Percentiles rank a stretch among this genome's conserved stretches.
Evolutionary conservation across 768 basidiomycete genomes (phyloP).

Genomic region (Jaapia argillacea): DNA sequence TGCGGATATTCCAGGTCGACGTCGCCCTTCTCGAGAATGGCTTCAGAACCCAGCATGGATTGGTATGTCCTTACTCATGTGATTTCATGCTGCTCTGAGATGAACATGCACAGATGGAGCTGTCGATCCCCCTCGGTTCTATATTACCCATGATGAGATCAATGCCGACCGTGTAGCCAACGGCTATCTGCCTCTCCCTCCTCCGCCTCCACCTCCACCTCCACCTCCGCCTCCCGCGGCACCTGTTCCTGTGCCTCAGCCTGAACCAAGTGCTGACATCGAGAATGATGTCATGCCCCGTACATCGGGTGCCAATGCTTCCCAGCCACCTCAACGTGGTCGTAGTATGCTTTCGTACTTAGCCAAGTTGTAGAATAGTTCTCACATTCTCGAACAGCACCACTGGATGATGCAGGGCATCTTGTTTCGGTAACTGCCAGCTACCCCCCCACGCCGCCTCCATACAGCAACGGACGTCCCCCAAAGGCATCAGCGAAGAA

Average conservation of each 20-base stretch:
- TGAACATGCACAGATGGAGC: not conserved
- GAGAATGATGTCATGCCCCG: not conserved
- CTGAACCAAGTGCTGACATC: not conserved
- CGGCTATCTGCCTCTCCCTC: not conserved
- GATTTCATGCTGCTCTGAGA: not conserved
- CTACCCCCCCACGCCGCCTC: not conserved
- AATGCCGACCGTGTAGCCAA: not conserved
- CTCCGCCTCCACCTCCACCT: not conserved
- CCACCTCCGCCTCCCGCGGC: not conserved
- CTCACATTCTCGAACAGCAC: no score
- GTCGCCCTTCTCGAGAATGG: conserved; percentile 1
- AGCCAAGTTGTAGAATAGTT: no score
- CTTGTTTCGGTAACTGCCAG: no score
- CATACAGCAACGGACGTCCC: not conserved
- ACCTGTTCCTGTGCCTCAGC: not conserved
- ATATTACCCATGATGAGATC: not conserved
- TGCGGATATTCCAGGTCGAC: no score
- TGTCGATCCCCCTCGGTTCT: conserved; percentile 3
- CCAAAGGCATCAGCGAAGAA: not conserved
- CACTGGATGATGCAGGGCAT: no score
- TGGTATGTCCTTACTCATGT: not conserved
- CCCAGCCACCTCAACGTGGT: not conserved
- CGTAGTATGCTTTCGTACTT: no score
- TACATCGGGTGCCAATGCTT: not conserved
- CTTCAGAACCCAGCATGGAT: conserved; percentile 2